A percentile compares a stretch with the other conserved stretches of the same genome.
These are phyloP conservation scores for Tinospora cordifolia DNA, from an alignment of 164 flowering plant genomes.

Conservation along the genomic window DNA sequence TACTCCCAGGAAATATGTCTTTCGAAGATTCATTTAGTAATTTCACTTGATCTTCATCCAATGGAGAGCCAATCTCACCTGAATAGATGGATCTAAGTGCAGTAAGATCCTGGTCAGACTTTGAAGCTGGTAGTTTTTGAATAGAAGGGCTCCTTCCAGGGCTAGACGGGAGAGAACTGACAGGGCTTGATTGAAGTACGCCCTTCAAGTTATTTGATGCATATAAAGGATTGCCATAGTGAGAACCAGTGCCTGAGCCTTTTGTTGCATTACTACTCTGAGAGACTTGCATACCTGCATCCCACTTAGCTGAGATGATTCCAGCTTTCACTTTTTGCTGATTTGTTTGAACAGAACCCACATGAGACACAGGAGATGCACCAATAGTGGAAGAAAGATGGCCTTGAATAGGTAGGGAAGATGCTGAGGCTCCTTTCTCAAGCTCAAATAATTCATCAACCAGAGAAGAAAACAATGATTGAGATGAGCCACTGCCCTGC, in stretches of 20 bases:
- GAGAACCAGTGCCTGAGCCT: constrained; percentile 25
- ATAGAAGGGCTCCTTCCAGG: constrained; percentile 37
- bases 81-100: constrained; percentile 68
- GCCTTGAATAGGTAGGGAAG: constrained; percentile 31
- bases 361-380: constrained; percentile 38
- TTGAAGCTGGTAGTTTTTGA: constrained; percentile 58
- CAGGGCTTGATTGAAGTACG: constrained; percentile 41
- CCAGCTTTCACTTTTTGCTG: constrained; percentile 40
- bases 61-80: constrained; percentile 36
- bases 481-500: constrained; percentile 26
- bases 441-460: constrained; percentile 89
- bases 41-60: constrained; percentile 63
- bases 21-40: constrained; percentile 42
- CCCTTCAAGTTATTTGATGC: constrained; percentile 49
- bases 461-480: constrained; percentile 63
- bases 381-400: constrained; percentile 33
- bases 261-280: constrained; percentile 32
- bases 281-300: constrained; percentile 40
- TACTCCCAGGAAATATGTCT: constrained; percentile 32
- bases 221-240: constrained; percentile 32
- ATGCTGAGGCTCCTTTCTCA: constrained; percentile 51
- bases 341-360: constrained; percentile 38
- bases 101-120: constrained; percentile 85
- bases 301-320: constrained; percentile 56
- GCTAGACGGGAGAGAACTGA: constrained; percentile 42